Base-by-base conservation (phyloP, 208 protist species). In the Leishmania tarentolae region DNA sequence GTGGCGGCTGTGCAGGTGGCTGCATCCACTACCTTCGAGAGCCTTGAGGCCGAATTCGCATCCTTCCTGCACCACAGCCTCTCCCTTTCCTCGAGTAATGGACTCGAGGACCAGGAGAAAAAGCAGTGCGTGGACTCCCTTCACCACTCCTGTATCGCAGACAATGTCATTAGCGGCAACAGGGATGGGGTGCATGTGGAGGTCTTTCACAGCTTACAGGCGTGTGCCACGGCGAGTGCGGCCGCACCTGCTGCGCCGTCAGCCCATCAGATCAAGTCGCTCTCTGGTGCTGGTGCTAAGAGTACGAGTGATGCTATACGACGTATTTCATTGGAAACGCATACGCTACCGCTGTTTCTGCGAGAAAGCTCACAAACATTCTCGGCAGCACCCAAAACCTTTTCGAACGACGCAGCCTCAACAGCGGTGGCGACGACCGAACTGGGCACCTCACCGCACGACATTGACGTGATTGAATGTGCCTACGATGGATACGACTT, bases 141-240 rank as follows among this genome's bases (percentile, higher is more conserved):
- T 40, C 86, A 93, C 80, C 82, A 86, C 59, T 82, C 87, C 28
- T 78, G 80, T 66, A 76, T 93, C 28, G 65, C 83, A 0, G 84
- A 83, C 50, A 93, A 93, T 74, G 76, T 75, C 47, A 88, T 93
- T 69, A 59, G 69, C 1, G 46, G 59, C 61, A 93, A 91, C 79
- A 46, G 59, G 13, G 87, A 88, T 71, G 87, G 90, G 69, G 82
- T 91, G 15, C 82, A 79, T 61, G 40, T 91, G 0, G 87, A 93
- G 75, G 40, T 91, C n/a, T 90, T 83, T 61, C 87, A 93, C 44
- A 52, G 47, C 21, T 61, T 90, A 42, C 85, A 83, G 42, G 85
- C 83, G 2, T 75, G 40, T 17, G 56, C 74, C 21, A 47, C 47
- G 15, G 50, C 74, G 7, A 70, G 6, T 21, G 61, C 19, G 21